A percentile compares a stretch with the other conserved stretches of the same genome.
phyloP scores from a whole-genome alignment of 176 grass and related monocot genomes.

The Aegilops bicornis region DNA sequence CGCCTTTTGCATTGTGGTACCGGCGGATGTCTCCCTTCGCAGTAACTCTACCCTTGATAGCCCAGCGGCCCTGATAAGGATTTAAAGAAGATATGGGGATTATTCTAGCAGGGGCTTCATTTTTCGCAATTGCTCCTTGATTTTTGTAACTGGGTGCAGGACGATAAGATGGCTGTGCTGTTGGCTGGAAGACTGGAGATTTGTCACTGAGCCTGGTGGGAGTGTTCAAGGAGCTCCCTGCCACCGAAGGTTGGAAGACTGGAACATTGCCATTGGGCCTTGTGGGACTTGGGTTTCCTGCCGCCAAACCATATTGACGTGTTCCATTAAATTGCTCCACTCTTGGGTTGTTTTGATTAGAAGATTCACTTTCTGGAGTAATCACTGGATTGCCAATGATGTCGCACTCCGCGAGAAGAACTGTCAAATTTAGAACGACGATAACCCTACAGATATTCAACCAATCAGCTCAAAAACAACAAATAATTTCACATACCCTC shows the following conservation, averaged over 20 bases:
- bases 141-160: slow-evolving; percentile 77
- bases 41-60: slow-evolving; percentile 93
- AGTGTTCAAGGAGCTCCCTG: slow-evolving; percentile 41
- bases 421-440: slow-evolving; percentile 74
- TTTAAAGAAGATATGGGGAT: slow-evolving; percentile 79
- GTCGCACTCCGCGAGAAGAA: slow-evolving; percentile 54
- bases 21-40: slow-evolving; percentile 82
- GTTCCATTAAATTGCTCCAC: slow-evolving; percentile 38
- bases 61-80: slow-evolving; percentile 94
- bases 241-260: slow-evolving; percentile 29
- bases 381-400: slow-evolving; percentile 57
- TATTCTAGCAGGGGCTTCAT: slow-evolving; percentile 85
- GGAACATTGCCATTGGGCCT: slow-evolving; percentile 45
- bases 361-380: slow-evolving; percentile 32
- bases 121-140: slow-evolving; percentile 84
- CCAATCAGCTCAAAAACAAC: slow-evolving; percentile 24
- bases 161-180: slow-evolving; percentile 68
- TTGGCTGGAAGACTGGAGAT: slow-evolving; percentile 47
- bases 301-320: slow-evolving; percentile 33
- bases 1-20: slow-evolving; percentile 94
- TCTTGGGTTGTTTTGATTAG: slow-evolving; percentile 19
- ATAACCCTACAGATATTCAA: slow-evolving; percentile 60
- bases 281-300: slow-evolving; percentile 29
- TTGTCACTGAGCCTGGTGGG: slow-evolving; percentile 30
- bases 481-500: not conserved